Conservation (phyloP, 257 asterid species). For the Anisodus acutangulus region DNA sequence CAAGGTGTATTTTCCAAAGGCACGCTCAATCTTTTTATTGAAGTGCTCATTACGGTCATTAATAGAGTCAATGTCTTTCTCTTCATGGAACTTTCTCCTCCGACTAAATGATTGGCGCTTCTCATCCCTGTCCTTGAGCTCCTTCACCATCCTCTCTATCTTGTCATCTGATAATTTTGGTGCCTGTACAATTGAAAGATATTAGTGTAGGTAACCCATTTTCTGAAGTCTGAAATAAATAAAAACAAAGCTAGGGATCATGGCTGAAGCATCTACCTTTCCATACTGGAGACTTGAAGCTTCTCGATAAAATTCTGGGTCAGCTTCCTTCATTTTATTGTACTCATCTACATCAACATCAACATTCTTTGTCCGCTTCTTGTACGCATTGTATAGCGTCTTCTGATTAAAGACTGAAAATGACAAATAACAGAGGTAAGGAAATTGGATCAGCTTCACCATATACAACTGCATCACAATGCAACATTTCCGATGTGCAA, state of each 20-base stretch:
- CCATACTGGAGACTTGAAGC: slow-evolving; percentile 99
- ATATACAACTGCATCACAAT: slow-evolving; percentile 21
- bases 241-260: background rate
- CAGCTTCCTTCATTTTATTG: slow-evolving; percentile 79
- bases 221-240: background rate
- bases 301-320: slow-evolving; percentile 90
- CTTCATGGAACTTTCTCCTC: slow-evolving; percentile 93
- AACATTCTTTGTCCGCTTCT: slow-evolving; percentile 75
- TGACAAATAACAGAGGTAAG: background rate
- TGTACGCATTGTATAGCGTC: slow-evolving; percentile 83
- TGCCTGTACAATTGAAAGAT: slow-evolving; percentile 50
- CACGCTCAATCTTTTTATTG: slow-evolving; percentile 94
- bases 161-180: slow-evolving; percentile 72
- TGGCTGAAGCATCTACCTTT: slow-evolving; percentile 53
- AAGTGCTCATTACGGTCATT: slow-evolving; percentile 88
- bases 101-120: slow-evolving; percentile 84
- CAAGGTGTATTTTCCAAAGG: slow-evolving; percentile 87
- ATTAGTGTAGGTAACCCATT: slow-evolving; percentile 1
- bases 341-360: slow-evolving; percentile 73
- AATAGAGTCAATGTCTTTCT: slow-evolving; percentile 95
- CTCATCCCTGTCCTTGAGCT: slow-evolving; percentile 82
- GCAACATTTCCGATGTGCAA: background rate
- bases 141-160: slow-evolving; percentile 89
- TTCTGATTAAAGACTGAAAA: slow-evolving; percentile 82
- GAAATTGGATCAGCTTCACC: slow-evolving; percentile 20